Evolutionary conservation across 768 basidiomycete species (phyloP).

Genomic region (Ephemerocybe angulata): DNA sequence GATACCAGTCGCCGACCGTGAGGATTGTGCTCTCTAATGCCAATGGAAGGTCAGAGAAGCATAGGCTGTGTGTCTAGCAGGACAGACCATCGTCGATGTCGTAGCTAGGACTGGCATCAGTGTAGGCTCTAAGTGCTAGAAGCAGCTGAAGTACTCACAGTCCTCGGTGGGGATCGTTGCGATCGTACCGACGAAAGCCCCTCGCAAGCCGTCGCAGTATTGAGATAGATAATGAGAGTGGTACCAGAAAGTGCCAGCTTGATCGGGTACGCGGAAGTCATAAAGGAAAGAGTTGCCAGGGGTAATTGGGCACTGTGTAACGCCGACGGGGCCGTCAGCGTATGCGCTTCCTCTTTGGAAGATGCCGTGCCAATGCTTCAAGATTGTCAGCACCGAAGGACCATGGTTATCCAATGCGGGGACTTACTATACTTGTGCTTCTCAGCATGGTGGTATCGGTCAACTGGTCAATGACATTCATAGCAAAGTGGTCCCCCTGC

Average conservation of each 20-base stretch:
- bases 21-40: conserved; percentile 41
- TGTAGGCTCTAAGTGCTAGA: background rate
- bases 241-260: conserved; percentile 34
- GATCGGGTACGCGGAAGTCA: conserved; percentile 19
- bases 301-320: conserved; percentile 29
- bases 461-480: conserved; percentile 45
- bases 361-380: conserved; percentile 21
- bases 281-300: conserved; percentile 27
- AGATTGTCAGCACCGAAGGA: background rate
- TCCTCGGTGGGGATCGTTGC: conserved; percentile 14
- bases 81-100: conserved; percentile 8
- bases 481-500: conserved; percentile 22
- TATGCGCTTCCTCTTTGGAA: conserved; percentile 17
- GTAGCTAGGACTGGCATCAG: conserved; percentile 3
- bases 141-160: conserved; percentile 22
- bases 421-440: conserved; percentile 24
- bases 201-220: conserved; percentile 18
- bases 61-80: background rate
- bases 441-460: conserved; percentile 34
- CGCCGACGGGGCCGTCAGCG: conserved; percentile 26
- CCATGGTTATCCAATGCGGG: background rate
- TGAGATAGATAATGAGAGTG: conserved; percentile 14
- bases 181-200: conserved; percentile 27
- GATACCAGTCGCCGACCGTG: conserved; percentile 38
- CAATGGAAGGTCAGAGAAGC: background rate